A percentile compares a stretch with the other conserved stretches of the same genome.
Evolutionary conservation across 2,329 filamentous ascomycete species (phyloP).

Genomic region (Madurella mycetomatis): DNA sequence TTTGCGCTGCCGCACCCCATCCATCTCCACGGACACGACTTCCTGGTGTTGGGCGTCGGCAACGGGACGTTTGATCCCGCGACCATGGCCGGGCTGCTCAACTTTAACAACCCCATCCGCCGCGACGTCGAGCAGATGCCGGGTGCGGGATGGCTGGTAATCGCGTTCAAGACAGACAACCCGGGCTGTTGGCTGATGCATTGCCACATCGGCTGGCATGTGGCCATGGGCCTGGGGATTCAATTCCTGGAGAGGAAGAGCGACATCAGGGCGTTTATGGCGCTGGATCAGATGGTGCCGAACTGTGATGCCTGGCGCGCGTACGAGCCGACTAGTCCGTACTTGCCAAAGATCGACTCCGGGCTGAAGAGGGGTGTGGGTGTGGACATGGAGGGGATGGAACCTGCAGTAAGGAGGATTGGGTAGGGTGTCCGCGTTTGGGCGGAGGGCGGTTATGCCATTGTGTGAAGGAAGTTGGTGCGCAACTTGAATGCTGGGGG

Average conservation of each 20-base stretch:
- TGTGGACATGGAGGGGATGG: background rate
- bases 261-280: slow-evolving; percentile 19
- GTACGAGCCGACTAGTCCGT: slow-evolving; percentile 20
- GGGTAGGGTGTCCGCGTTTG: background rate
- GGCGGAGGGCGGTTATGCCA: too few species aligned
- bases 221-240: slow-evolving; percentile 43
- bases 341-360: slow-evolving; percentile 23
- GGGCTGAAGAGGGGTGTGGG: slow-evolving; percentile 19
- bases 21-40: slow-evolving; percentile 33
- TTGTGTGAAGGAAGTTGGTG: too few species aligned
- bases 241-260: slow-evolving; percentile 44
- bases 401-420: slow-evolving; percentile 7
- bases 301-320: slow-evolving; percentile 26
- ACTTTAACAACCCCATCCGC: slow-evolving; percentile 35
- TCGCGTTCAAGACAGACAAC: slow-evolving; percentile 47
- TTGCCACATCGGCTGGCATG: slow-evolving; percentile 48
- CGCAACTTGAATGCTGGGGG: too few species aligned
- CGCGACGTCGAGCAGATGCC: background rate
- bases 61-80: slow-evolving; percentile 18
- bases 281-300: slow-evolving; percentile 27
- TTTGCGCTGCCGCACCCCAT: slow-evolving; percentile 31
- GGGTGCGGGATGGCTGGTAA: slow-evolving; percentile 37
- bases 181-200: slow-evolving; percentile 45
- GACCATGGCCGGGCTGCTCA: slow-evolving; percentile 21
- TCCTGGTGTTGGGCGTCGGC: slow-evolving; percentile 27